Evolutionary conservation across 148 eudicot species (phyloP), one percentile per base, ranked within the genome.

Genomic region (Limonium bicolor): DNA sequence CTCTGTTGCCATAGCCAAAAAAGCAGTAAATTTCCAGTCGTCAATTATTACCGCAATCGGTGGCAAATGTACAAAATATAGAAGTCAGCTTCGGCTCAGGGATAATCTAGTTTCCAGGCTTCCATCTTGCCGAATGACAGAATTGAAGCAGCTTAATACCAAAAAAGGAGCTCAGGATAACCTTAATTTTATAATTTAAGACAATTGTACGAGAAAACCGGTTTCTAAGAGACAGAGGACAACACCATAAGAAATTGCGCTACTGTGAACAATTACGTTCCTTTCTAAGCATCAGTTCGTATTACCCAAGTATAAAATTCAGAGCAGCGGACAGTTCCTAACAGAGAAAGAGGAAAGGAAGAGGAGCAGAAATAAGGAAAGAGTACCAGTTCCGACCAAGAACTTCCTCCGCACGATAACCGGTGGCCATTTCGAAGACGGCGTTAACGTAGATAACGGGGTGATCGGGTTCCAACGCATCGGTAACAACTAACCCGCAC

Each of bases 401-500:
- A 27, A 88, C 78, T 43, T 88, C 96, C 48, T 88, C 96, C 21
- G 94, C 96, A 0, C 78, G 67, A 59, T 83, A 88, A 0, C 96
- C 96, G 16, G 96, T 77, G 39, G 73, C 69, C 68, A 81, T 72
- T 67, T 86, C 93, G 50, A 86, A 86, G 19, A 81, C 87, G 5
- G 93, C 68, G 68, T 82, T 86, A 19, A 78, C 87, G 55, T 86
- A 86, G 5, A 82, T 82, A 32, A 86, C 69, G 9, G 96, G 96
- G 24, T 73, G 60, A 42, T 73, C 96, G 10, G 79, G 70, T 62
- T 86, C 96, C 56, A 86, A 55, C 11, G 93, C 87, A 64, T 82
- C 94, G 2, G 87, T 68, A 19, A 86, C 96, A 16, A 73, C 76
- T 46, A 86, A 78, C n/a, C 94, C 96, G 38, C 96, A 86, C n/a